These are phyloP conservation scores for Penicillium sp. DNA, from an alignment of 2,329 filamentous ascomycete species.

Conservation along the genomic window DNA sequence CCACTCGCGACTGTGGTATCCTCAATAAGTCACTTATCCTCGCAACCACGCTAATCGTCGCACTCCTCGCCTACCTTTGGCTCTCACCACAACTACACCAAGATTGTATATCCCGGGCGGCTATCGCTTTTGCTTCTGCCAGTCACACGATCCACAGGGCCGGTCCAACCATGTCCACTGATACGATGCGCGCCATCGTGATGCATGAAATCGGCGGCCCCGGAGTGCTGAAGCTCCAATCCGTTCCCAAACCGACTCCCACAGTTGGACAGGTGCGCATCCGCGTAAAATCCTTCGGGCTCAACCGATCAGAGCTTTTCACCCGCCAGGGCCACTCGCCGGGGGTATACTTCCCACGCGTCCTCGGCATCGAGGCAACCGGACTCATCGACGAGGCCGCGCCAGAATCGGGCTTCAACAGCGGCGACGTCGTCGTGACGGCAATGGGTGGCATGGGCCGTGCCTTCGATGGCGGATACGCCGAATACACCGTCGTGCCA, in stretches of 20 bases:
- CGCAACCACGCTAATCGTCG: too few relatives aligned
- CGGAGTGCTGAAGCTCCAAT: not conserved
- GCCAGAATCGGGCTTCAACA: not conserved
- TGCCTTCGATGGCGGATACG: not conserved
- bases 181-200: slow-evolving; percentile 1
- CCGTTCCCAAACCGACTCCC: not conserved
- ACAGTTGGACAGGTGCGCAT: not conserved
- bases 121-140: too few relatives aligned
- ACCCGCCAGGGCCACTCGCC: not conserved
- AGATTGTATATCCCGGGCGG: too few relatives aligned
- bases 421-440: slow-evolving; percentile 1
- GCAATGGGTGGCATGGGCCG: slow-evolving; percentile 4
- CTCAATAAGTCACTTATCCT: too few relatives aligned
- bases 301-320: slow-evolving; percentile 1
- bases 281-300: not conserved
- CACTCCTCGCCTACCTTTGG: too few relatives aligned
- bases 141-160: too few relatives aligned
- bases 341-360: not conserved
- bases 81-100: too few relatives aligned
- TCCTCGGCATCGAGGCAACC: slow-evolving; percentile 1
- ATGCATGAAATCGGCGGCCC: slow-evolving; percentile 2
- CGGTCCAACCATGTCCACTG: too few relatives aligned
- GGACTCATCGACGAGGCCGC: not conserved
- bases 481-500: not conserved
- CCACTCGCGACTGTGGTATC: too few relatives aligned